These are phyloP conservation scores for Pueraria montana DNA, from an alignment of 306 rosid species.

Conservation along the genomic window DNA sequence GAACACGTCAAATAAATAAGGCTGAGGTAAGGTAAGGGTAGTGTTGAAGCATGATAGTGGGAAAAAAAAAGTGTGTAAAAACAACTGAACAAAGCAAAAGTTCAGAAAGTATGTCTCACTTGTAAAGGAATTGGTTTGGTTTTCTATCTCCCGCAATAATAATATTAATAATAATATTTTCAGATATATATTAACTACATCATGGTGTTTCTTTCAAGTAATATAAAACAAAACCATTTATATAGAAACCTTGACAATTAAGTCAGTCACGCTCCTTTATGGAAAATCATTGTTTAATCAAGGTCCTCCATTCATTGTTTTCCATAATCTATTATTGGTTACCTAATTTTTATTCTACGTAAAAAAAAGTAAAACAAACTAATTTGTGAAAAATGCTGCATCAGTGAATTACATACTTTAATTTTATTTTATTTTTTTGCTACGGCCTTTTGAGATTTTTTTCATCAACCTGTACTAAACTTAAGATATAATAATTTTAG, in stretches of 20 bases:
- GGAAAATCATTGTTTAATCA: constrained; percentile 6
- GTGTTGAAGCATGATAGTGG: constrained; percentile 47
- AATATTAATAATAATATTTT: too few relatives aligned
- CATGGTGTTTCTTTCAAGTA: constrained; percentile 35
- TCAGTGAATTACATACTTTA: too few relatives aligned
- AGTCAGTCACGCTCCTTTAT: constrained; percentile 19
- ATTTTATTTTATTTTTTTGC: too few relatives aligned
- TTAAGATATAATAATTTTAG: too few relatives aligned
- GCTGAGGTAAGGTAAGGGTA: constrained; percentile 33
- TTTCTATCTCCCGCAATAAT: constrained; percentile 33
- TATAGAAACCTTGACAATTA: constrained; percentile 30
- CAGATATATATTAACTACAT: constrained; percentile 20
- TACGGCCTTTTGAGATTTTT: too few relatives aligned
- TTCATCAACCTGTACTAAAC: too few relatives aligned
- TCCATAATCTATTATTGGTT: background rate
- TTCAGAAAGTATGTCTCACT: constrained; percentile 59
- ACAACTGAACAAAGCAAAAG: constrained; percentile 52
- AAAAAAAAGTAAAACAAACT: background rate
- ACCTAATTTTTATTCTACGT: constrained; percentile 9
- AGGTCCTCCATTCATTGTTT: background rate
- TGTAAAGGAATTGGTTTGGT: constrained; percentile 47
- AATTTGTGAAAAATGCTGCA: too few relatives aligned
- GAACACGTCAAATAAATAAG: constrained; percentile 51
- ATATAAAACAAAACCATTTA: constrained; percentile 42
- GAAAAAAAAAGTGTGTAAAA: constrained; percentile 46